Base-by-base conservation (phyloP, 306 rosid species). In the Castanea sativa region DNA sequence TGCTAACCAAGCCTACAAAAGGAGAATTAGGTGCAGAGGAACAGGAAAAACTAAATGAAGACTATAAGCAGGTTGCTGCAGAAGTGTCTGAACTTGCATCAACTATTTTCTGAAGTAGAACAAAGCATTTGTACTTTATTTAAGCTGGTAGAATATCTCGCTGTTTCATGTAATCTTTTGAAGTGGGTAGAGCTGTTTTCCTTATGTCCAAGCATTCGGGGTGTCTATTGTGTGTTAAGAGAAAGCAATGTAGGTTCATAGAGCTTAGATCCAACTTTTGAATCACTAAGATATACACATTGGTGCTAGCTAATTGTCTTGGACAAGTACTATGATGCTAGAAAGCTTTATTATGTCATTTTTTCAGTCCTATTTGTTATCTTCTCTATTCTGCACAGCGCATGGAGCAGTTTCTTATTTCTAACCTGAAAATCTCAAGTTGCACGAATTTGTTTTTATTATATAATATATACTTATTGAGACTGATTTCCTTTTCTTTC, bases 1-100 rank as follows among this genome's bases (percentile, higher is more conserved):
- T 95, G 61, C 55, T 65, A 83, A 91, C 97, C 20, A 93, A 93
- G 83, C 97, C 98, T 59, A 53, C 84, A 63, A 96, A 96, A 88
- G 99, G 96, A 21, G 96, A 87, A 72, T 64, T 93, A 21, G 87
- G 75, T 16, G 69, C 85, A 49, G 94, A 85, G 5, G 97, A 89
- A 65, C 96, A 83, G 77, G 97, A 88, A 33, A 95, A 95, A 80
- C 87, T 95, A 49, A 88, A 88, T 85, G 86, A 89, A 1, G 98
- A 93, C 1, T 90, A 53, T 19, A 87, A 85, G 74, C 93, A 91
- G 74, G 96, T 95, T 83, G 92, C 76, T 13, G 79, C 88, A 0
- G 97, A 93, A 6, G 85, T 93, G 49, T 70, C 81, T 15, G 97
- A 90, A 77, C 84, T 88, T 74, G 63, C 88, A 29, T 13, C 91